Evolutionary conservation across 1,284 basidiomycete species (phyloP).

Genomic region (Puccinia triticina): DNA sequence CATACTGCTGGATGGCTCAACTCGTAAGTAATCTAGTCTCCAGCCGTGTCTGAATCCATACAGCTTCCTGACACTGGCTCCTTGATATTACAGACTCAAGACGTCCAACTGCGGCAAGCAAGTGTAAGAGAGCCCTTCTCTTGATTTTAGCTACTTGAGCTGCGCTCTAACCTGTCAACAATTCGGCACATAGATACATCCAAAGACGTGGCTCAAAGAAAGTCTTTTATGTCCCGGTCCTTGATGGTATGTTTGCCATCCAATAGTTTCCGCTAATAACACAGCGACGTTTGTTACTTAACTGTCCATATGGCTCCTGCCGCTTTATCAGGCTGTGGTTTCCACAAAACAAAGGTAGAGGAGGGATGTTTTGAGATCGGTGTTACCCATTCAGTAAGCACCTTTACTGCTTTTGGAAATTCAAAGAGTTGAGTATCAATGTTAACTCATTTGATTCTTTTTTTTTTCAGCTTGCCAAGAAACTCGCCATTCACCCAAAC

Average conservation of each 20-base stretch:
- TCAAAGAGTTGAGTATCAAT: no score
- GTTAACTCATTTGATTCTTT: no score
- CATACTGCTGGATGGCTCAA: neutral
- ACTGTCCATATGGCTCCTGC: neutral
- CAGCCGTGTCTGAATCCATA: no score
- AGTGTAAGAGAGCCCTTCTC: neutral
- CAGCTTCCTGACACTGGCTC: no score
- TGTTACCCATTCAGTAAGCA: neutral
- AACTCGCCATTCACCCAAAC: neutral
- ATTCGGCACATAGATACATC: neutral
- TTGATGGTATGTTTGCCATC: neutral
- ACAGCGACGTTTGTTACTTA: no score
- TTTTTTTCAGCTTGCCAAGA: neutral
- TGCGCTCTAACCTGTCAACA: neutral
- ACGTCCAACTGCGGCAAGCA: constrained; percentile 8
- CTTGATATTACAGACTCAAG: no score
- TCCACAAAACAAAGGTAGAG: neutral
- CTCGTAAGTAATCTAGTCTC: neutral
- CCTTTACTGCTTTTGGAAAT: neutral
- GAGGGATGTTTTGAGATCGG: constrained; percentile 1
- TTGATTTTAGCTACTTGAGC: neutral
- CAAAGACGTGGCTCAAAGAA: neutral
- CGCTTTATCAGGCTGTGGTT: neutral
- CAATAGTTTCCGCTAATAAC: neutral
- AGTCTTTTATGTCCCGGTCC: neutral